Evolutionary conservation across 2,329 filamentous ascomycete species (phyloP).

Genomic region (Alternaria rosae): DNA sequence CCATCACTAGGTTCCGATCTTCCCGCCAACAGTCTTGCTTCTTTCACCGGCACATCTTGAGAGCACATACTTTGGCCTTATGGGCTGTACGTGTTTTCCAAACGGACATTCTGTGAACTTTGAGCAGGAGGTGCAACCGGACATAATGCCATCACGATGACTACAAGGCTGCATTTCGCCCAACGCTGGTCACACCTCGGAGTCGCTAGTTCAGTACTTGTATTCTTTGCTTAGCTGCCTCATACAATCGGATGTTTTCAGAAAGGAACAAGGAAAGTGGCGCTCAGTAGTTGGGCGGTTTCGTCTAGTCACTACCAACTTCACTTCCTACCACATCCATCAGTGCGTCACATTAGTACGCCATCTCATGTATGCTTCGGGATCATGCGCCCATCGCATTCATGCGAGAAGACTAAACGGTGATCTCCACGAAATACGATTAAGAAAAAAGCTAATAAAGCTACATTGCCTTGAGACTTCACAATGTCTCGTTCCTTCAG

Average conservation of each 20-base stretch:
- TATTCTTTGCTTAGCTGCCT: not conserved
- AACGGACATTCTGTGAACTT: not conserved
- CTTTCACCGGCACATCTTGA: not conserved
- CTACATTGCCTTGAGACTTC: not conserved
- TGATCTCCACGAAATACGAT: too few species aligned
- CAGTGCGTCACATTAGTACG: not conserved
- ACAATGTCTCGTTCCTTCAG: not conserved
- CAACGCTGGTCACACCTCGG: not conserved
- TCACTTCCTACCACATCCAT: not conserved
- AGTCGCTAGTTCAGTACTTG: not conserved
- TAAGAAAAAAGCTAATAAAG: not conserved
- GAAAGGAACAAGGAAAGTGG: not conserved
- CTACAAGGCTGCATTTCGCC: not conserved
- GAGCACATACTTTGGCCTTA: not conserved
- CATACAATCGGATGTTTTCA: not conserved
- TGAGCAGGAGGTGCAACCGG: not conserved
- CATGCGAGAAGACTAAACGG: too few species aligned
- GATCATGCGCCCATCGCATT: not conserved
- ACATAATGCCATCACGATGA: not conserved
- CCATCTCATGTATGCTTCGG: not conserved
- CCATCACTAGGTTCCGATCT: not conserved
- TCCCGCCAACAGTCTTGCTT: not conserved
- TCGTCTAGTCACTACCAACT: not conserved
- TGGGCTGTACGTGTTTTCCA: not conserved
- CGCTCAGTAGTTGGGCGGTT: not conserved